Evolutionary conservation across 768 basidiomycete species (phyloP).

Genomic region (Russula earlei): DNA sequence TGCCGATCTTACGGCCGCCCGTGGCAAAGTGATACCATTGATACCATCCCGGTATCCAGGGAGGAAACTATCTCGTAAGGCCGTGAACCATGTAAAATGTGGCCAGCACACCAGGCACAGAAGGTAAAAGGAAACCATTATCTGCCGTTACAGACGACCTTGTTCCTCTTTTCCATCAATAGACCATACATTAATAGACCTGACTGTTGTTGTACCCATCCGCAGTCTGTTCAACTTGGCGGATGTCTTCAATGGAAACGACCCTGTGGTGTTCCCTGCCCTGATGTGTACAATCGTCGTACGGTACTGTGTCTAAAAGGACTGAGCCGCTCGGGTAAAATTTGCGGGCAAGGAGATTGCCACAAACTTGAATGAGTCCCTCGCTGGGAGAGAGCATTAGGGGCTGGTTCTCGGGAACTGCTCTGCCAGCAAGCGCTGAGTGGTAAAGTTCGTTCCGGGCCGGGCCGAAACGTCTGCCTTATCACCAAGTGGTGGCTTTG

Average conservation of each 20-base stretch:
- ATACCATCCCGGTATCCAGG: constrained; percentile 8
- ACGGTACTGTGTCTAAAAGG: not conserved
- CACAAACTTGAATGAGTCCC: not conserved
- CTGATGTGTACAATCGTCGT: not conserved
- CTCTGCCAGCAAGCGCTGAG: too few relatives aligned
- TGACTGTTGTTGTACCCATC: not conserved
- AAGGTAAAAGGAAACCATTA: not conserved
- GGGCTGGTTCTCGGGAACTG: too few relatives aligned
- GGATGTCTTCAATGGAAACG: too few relatives aligned
- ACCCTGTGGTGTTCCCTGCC: not conserved
- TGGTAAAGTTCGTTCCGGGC: too few relatives aligned
- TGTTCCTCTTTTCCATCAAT: not conserved
- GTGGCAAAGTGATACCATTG: not conserved
- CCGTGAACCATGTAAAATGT: not conserved
- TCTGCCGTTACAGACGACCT: not conserved
- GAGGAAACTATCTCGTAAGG: constrained; percentile 5
- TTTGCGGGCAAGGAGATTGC: not conserved
- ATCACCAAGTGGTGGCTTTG: not conserved
- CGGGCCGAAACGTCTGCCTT: too few relatives aligned
- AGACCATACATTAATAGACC: not conserved
- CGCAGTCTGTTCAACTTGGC: not conserved
- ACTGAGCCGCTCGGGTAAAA: not conserved
- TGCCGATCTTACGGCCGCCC: constrained; percentile 6
- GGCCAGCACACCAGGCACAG: not conserved
- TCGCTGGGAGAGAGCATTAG: too few relatives aligned